Evolutionary conservation across 495 filamentous ascomycete species (phyloP).

Genomic region (Neurospora sp.): DNA sequence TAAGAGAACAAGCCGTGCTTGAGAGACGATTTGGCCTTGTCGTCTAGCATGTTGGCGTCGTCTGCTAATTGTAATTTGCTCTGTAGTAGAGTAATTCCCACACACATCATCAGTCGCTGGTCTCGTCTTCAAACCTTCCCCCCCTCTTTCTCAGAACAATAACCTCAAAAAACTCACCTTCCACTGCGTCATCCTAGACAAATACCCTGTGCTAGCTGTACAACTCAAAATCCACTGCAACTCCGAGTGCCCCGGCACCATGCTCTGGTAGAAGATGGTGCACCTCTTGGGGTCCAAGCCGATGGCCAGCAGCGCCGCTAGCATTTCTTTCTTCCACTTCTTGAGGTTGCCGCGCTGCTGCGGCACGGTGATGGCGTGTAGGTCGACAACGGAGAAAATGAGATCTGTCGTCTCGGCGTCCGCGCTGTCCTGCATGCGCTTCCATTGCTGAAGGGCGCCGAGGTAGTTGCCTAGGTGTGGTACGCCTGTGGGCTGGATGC

Average conservation of each 20-base stretch:
- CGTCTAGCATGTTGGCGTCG: constrained; percentile 41
- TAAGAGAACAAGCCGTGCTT: constrained; percentile 95
- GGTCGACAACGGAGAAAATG: constrained; percentile 78
- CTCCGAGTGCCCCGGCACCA: constrained; percentile 69
- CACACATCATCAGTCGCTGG: not conserved
- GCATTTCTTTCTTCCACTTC: constrained; percentile 56
- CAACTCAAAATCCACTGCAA: constrained; percentile 96
- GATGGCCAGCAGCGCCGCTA: constrained; percentile 74
- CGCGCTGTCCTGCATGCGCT: constrained; percentile 58
- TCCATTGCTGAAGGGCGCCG: constrained; percentile 85
- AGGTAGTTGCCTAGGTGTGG: constrained; percentile 97
- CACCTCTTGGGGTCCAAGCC: constrained; percentile 66
- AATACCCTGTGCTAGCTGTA: constrained; percentile 76
- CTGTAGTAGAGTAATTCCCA: constrained; percentile 25
- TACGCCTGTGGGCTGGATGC: constrained; percentile 90
- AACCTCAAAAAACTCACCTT: constrained; percentile 51
- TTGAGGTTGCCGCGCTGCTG: constrained; percentile 51
- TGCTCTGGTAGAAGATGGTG: constrained; percentile 79
- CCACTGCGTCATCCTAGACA: constrained; percentile 96
- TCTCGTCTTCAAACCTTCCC: not conserved
- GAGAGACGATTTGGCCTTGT: constrained; percentile 44
- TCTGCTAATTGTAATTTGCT: constrained; percentile 57
- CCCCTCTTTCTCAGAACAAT: not conserved
- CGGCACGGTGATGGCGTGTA: constrained; percentile 80
- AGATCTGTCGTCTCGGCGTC: constrained; percentile 42